Conservation (phyloP, 257 asterid species). For the Solanum neorickii region DNA sequence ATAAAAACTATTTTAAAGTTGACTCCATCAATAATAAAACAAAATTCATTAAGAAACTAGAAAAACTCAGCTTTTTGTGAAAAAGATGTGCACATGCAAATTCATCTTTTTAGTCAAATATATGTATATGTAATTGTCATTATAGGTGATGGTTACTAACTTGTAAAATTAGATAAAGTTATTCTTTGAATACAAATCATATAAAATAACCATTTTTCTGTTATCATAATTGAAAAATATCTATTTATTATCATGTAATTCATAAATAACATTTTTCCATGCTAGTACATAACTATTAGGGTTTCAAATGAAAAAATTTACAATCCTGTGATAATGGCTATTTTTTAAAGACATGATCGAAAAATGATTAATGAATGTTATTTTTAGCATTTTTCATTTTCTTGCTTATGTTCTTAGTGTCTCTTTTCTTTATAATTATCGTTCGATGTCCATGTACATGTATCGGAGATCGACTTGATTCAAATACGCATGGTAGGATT, state of each 20-base stretch:
- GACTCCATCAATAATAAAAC: background rate
- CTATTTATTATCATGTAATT: background rate
- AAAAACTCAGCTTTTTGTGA: background rate
- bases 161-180: background rate
- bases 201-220: background rate
- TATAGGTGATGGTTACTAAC: too few species aligned
- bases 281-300: background rate
- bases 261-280: background rate
- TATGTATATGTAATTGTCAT: too few species aligned
- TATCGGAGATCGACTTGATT: too few species aligned
- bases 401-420: too few species aligned
- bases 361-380: background rate
- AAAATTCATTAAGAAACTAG: background rate
- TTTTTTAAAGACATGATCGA: background rate
- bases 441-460: too few species aligned
- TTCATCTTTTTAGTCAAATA: background rate
- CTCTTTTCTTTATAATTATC: too few species aligned
- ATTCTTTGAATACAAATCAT: background rate
- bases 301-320: background rate
- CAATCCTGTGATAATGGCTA: background rate
- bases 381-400: background rate
- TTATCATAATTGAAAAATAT: background rate
- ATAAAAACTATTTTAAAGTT: background rate
- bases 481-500: background rate
- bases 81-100: background rate